Base-by-base conservation (phyloP, 2,329 filamentous ascomycete species). In the Paramyrothecium roridum region DNA sequence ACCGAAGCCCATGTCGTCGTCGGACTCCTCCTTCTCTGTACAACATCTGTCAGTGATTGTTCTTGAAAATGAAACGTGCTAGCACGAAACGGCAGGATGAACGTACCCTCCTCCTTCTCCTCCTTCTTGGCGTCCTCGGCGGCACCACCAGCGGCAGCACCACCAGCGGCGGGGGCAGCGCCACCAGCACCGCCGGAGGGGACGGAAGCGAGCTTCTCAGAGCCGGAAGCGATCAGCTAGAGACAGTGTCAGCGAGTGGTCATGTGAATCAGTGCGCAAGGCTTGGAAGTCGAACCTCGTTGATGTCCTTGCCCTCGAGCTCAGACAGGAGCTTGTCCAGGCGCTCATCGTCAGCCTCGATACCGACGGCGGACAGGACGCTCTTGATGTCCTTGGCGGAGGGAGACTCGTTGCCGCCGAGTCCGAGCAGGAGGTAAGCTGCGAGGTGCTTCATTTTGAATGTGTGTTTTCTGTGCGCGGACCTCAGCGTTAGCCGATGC, bases 381-480 rank as follows among this genome's bases (percentile, higher is more conserved):
- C 73, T 75, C 84, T 90, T 95, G 85, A 99, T 81, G 76, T 98
- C 93, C 66, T 78, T 77, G 70, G 90, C 91, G 64, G 90, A 92
- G 70, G 95, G 95, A 63, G 87, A 86, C 82, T 84, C 77, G 86
- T 97, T 98, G 81, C 95, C 95, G 77, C 85, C 93, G 69, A 98
- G 89, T 82, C 82, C 81, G 79, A 98, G 91, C 76, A 99, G 93
- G 75, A 99, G 92, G 87, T 96, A 98, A 77, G 95, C 93, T 77
- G 95, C 95, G 83, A 99, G 89, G 83, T 98, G 89, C 93, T 99
- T 98, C 95, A 99, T 98, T 91, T 88, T 96, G 77, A 70, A 68
- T 63, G 70, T 6, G 26, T 66, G 58, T 59, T 73, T 77, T 73
- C 68, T 72, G 66, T 48, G 50, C 19, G 37, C 13, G 13, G 34